phyloP scores from a whole-genome alignment of 1,139 yeast species.

The Debaryomyces sp. region DNA sequence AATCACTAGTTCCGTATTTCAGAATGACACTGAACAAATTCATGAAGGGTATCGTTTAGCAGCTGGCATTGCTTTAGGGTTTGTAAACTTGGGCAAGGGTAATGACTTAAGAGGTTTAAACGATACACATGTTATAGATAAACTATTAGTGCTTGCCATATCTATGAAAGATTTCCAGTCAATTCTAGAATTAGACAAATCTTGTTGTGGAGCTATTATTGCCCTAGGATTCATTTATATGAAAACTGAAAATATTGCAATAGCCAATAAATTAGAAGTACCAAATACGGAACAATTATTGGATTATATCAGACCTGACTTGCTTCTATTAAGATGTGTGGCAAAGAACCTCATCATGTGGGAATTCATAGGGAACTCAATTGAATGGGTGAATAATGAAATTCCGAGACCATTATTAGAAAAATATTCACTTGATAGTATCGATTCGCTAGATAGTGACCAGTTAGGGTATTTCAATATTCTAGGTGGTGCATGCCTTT shows the following conservation, averaged over 20 bases:
- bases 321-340: constrained; percentile 67
- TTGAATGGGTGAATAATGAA: constrained; percentile 63
- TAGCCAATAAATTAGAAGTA: constrained; percentile 66
- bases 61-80: constrained; percentile 87
- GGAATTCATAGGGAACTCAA: constrained; percentile 58
- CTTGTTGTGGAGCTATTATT: constrained; percentile 78
- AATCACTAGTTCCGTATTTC: constrained; percentile 56
- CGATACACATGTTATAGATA: constrained; percentile 74
- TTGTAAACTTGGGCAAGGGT: constrained; percentile 83
- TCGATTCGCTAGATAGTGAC: constrained; percentile 55
- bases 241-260: constrained; percentile 59
- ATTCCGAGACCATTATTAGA: constrained; percentile 50
- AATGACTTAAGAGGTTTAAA: constrained; percentile 60
- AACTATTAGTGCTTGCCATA: constrained; percentile 60
- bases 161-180: constrained; percentile 73
- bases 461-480: constrained; percentile 66
- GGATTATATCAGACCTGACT: constrained; percentile 81
- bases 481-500: constrained; percentile 73
- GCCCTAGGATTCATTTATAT: constrained; percentile 78
- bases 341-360: constrained; percentile 78
- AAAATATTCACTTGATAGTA: constrained; percentile 26
- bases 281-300: constrained; percentile 65
- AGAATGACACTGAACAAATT: constrained; percentile 58
- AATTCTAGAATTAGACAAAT: constrained; percentile 64
- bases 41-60: constrained; percentile 86